Conservation (phyloP, 495 filamentous ascomycete species). For the Hypomontagnella submonticulosa region DNA sequence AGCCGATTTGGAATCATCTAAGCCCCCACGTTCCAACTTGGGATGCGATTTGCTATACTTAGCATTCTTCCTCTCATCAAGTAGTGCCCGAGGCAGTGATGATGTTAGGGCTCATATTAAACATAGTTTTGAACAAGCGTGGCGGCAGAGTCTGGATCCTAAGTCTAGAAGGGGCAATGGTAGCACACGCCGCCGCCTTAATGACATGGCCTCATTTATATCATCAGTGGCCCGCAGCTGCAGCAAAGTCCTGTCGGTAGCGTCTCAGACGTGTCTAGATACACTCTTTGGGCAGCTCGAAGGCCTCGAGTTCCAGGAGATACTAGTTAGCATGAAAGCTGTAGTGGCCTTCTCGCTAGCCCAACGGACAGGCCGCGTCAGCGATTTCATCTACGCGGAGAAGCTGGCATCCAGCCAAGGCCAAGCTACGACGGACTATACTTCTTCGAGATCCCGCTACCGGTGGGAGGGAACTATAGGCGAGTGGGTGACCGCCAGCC, state of each 20-base stretch:
- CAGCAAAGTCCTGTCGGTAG: conserved; percentile 45
- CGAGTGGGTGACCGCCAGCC: conserved; percentile 62
- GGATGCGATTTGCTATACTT: conserved; percentile 39
- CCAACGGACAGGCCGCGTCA: conserved; percentile 54
- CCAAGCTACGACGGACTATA: conserved; percentile 13
- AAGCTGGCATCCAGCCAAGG: conserved; percentile 40
- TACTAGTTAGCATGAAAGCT: conserved; percentile 42
- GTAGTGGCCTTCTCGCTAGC: conserved; percentile 54
- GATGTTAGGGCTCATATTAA: conserved; percentile 20
- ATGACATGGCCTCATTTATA: conserved; percentile 46
- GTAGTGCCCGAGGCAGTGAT: conserved; percentile 17
- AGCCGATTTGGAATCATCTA: conserved; percentile 20
- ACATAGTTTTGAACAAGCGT: conserved; percentile 34
- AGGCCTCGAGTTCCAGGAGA: conserved; percentile 29
- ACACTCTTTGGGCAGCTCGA: conserved; percentile 42
- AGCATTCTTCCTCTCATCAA: conserved; percentile 42
- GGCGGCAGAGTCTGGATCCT: conserved; percentile 12
- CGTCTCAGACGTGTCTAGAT: conserved; percentile 51
- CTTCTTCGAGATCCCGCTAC: conserved; percentile 44
- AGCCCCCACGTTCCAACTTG: conserved; percentile 2
- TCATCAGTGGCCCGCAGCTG: conserved; percentile 52
- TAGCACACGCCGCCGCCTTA: conserved; percentile 34
- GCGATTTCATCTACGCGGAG: conserved; percentile 58
- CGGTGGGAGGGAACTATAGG: conserved; percentile 66
- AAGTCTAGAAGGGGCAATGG: conserved; percentile 26